Evolutionary conservation across 2,329 filamentous ascomycete species (phyloP).

Genomic region (Penicillium palitans): DNA sequence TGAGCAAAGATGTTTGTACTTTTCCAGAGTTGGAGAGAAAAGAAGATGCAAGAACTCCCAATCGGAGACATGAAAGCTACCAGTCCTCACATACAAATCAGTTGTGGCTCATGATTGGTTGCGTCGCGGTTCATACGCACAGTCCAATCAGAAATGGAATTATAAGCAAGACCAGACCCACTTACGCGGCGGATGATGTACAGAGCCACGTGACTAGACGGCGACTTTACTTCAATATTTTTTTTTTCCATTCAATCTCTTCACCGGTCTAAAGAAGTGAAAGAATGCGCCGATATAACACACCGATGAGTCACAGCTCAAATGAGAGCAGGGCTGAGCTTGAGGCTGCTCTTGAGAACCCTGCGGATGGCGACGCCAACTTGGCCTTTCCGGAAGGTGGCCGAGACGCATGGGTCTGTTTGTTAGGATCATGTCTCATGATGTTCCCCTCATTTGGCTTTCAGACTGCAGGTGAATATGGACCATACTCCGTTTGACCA

Average conservation of each 20-base stretch:
- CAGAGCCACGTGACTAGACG: neutral
- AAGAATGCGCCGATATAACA: neutral
- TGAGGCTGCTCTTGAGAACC: constrained; percentile 1
- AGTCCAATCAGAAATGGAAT: neutral
- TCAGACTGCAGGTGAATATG: constrained; percentile 39
- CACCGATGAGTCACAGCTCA: neutral
- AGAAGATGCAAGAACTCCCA: too few relatives aligned
- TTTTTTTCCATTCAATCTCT: neutral
- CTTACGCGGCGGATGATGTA: neutral
- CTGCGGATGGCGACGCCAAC: constrained; percentile 13
- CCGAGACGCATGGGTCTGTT: constrained; percentile 36
- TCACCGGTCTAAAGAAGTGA: neutral
- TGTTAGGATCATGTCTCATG: constrained; percentile 37
- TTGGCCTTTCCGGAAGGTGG: constrained; percentile 34
- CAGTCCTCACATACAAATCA: neutral
- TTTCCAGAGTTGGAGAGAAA: too few relatives aligned
- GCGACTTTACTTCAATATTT: neutral
- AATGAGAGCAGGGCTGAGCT: neutral
- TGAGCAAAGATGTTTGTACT: too few relatives aligned
- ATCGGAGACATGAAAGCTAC: too few relatives aligned
- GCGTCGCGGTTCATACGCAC: neutral
- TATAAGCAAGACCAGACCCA: neutral
- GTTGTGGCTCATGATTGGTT: neutral
- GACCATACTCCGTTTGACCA: neutral
- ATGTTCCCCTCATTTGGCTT: constrained; percentile 49